Base-by-base conservation (phyloP, 2,329 filamentous ascomycete species). In the Alternaria solani region DNA sequence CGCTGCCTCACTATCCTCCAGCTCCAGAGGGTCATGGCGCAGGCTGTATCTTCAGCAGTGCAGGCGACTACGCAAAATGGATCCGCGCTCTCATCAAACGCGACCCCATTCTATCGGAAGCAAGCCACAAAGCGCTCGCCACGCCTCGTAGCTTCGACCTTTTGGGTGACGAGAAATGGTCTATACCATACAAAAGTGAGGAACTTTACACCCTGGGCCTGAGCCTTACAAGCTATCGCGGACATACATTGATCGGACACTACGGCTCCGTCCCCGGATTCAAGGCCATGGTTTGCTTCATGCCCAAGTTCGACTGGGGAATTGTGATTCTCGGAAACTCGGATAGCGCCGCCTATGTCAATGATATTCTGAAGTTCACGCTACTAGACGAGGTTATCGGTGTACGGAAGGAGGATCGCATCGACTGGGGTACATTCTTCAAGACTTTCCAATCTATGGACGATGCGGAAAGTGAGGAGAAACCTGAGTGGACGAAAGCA, bases 21-120 rank as follows among this genome's bases (percentile, higher is more conserved):
- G 44, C 44, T 5, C 65, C 68, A 1, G 70, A 70, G 38, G 64
- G 64, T 2, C 55, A 65, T 23, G 73, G 74, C 39, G 71, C 72
- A 2, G 73, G 72, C 9, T 63, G 47, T 16, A 62, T 73, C 11
- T 64, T 67, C 53, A 66, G 55, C 59, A 66, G 51, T 42, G 66
- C 67, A 16, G 20, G 55, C 18, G 69, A 73, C 59, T 69, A 62
- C 48, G 67, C 67, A 7, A 68, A 63, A 38, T 75, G 69, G 59
- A 59, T 76, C 20, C 68, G 65, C 25, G 68, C 70, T 1, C 58
- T 76, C 23, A 44, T 75, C 14, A 51, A 61, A 20, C 62, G 51
- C 3, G 12, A 49, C 36, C 7, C 43, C 5, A 5, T 67, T 62
- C 1, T 56, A 62, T n/a, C 57, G 60, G 5, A 43, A 53, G 36